Evolutionary conservation across 192 early-diverging fungal species (phyloP).

Genomic region (Coemansia sp.): DNA sequence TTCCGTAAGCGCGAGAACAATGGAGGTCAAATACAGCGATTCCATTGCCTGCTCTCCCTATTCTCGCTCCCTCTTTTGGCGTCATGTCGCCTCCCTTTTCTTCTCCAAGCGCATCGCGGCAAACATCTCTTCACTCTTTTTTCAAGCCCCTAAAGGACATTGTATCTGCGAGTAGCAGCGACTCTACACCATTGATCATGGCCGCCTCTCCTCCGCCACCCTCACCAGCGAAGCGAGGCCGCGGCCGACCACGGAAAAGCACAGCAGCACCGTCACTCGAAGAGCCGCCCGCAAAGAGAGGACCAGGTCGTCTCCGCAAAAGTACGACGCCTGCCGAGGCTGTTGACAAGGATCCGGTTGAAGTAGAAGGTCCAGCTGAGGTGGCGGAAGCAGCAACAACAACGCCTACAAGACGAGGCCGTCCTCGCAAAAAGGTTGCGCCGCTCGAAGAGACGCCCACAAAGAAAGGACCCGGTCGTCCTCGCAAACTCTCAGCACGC

Average conservation of each 20-base stretch:
- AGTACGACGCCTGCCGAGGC: neutral
- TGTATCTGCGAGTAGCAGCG: neutral
- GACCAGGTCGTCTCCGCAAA: neutral
- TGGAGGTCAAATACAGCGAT: too few relatives aligned
- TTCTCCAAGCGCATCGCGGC: neutral
- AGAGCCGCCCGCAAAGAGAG: neutral
- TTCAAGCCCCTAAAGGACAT: too few relatives aligned
- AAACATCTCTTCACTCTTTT: slow-evolving; percentile 2
- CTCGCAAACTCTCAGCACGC: neutral
- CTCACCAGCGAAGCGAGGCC: slow-evolving; percentile 3
- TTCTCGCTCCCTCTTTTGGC: neutral
- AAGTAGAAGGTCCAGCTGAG: neutral
- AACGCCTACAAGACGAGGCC: neutral
- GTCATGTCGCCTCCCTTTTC: neutral
- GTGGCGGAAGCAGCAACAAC: neutral
- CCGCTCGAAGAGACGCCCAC: neutral
- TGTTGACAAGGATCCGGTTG: neutral
- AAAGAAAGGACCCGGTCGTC: neutral
- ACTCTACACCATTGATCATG: neutral
- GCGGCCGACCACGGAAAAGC: slow-evolving; percentile 10
- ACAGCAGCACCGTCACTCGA: neutral
- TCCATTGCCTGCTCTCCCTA: neutral
- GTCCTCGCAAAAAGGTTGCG: neutral
- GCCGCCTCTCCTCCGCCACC: neutral
- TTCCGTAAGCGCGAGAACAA: too few relatives aligned